Evolutionary conservation across 169 alveolate species (phyloP).

Genomic region (Cryptosporidium ryanae): DNA sequence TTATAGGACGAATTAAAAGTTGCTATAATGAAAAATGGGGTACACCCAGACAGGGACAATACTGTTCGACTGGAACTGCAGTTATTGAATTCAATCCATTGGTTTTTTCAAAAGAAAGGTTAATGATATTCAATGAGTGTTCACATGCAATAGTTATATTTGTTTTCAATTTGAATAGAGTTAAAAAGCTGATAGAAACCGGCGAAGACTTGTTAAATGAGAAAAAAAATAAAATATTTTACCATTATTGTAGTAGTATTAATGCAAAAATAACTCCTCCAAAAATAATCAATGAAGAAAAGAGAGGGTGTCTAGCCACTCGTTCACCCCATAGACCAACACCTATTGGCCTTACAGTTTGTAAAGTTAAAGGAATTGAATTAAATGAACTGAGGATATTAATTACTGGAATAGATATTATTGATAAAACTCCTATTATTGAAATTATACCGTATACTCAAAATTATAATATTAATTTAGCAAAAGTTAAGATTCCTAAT

Average conservation of each 20-base stretch:
- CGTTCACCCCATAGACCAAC: conserved; percentile 58
- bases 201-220: background rate
- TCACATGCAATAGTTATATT: conserved; percentile 19
- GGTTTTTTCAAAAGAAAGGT: conserved; percentile 4
- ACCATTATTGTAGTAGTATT: background rate
- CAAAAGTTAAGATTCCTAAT: background rate
- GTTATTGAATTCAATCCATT: conserved; percentile 16
- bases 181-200: background rate
- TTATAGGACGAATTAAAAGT: conserved; percentile 20
- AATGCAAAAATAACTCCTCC: conserved; percentile 67
- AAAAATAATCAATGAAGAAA: conserved; percentile 26
- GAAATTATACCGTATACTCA: conserved; percentile 44
- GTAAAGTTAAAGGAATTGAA: conserved; percentile 1
- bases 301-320: conserved; percentile 56
- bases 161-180: conserved; percentile 28
- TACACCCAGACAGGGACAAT: conserved; percentile 54
- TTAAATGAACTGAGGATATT: conserved; percentile 9
- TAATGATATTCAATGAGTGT: background rate
- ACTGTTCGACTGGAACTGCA: conserved; percentile 11
- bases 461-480: background rate
- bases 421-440: conserved; percentile 43
- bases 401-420: conserved; percentile 25
- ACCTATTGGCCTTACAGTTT: conserved; percentile 41
- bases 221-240: background rate
- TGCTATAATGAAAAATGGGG: conserved; percentile 62